Conservation (phyloP, 2,329 filamentous ascomycete genomes). For the Biscogniauxia sp. region DNA sequence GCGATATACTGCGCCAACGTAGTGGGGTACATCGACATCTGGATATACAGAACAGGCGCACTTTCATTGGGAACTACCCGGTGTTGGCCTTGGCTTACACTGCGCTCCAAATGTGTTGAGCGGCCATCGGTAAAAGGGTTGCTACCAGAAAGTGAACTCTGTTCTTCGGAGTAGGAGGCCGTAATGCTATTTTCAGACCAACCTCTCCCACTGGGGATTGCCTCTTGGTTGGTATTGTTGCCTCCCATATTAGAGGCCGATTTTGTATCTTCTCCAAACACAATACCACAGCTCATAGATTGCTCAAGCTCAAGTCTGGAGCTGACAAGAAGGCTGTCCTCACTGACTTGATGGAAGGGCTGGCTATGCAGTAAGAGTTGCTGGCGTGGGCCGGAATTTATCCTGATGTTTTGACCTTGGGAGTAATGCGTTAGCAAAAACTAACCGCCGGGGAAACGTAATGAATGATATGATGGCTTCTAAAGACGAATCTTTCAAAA, state of each 20-base stretch:
- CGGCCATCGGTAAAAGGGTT: conserved; percentile 30
- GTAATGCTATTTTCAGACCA: conserved; percentile 38
- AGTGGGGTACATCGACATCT: conserved; percentile 65
- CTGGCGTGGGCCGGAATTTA: conserved; percentile 7
- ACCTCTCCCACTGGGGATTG: conserved; percentile 9
- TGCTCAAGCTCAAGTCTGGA: neutral
- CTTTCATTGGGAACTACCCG: conserved; percentile 21
- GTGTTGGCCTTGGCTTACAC: conserved; percentile 22
- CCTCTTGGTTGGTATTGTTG: neutral
- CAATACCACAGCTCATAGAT: conserved; percentile 15
- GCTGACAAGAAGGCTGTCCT: neutral
- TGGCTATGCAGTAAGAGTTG: conserved; percentile 23
- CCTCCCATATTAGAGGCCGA: neutral
- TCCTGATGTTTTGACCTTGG: conserved; percentile 1
- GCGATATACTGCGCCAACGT: conserved; percentile 58
- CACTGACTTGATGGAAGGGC: conserved; percentile 13
- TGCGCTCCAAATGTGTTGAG: conserved; percentile 27
- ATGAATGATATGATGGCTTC: neutral
- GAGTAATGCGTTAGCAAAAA: neutral
- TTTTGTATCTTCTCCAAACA: conserved; percentile 17
- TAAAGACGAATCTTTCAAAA: neutral
- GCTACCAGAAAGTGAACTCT: conserved; percentile 19
- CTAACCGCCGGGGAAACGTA: neutral
- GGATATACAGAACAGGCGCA: conserved; percentile 58
- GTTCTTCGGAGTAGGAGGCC: conserved; percentile 27